A percentile compares a stretch with the other conserved stretches of the same genome.
These are phyloP conservation scores for Jackrogersella multiformis DNA, from an alignment of 495 filamentous ascomycete genomes.

Conservation along the genomic window DNA sequence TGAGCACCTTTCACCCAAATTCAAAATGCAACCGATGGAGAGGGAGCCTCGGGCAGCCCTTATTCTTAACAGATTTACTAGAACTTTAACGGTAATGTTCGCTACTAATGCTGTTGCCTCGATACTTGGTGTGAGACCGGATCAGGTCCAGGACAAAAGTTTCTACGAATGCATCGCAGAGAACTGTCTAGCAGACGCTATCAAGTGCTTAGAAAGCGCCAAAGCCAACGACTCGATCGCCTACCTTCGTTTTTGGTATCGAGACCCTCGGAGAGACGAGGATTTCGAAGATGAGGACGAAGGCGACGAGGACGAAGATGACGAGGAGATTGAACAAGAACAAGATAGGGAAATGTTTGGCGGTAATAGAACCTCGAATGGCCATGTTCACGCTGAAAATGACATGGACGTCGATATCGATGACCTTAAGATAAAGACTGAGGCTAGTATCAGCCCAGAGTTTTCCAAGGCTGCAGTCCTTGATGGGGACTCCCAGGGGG, in stretches of 20 bases:
- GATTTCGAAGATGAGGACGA: constrained; percentile 46
- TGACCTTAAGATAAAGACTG: constrained; percentile 32
- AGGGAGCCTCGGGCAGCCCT: constrained; percentile 86
- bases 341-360: constrained; percentile 24
- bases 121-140: constrained; percentile 74
- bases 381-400: constrained; percentile 20
- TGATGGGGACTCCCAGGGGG: not conserved
- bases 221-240: constrained; percentile 95
- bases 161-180: constrained; percentile 85
- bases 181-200: constrained; percentile 77
- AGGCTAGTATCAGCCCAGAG: constrained; percentile 21
- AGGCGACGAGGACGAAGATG: constrained; percentile 47
- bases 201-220: constrained; percentile 80
- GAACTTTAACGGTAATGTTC: constrained; percentile 86
- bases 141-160: constrained; percentile 72
- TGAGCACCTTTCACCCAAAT: constrained; percentile 83
- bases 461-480: constrained; percentile 13
- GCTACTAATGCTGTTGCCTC: constrained; percentile 77
- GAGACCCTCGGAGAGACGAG: constrained; percentile 68
- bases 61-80: constrained; percentile 87
- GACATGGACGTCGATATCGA: constrained; percentile 51
- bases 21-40: constrained; percentile 69
- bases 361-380: constrained; percentile 41
- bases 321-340: constrained; percentile 35
- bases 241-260: constrained; percentile 89